phyloP scores from a whole-genome alignment of 306 rosid genomes.

The Rosa lucieae region DNA sequence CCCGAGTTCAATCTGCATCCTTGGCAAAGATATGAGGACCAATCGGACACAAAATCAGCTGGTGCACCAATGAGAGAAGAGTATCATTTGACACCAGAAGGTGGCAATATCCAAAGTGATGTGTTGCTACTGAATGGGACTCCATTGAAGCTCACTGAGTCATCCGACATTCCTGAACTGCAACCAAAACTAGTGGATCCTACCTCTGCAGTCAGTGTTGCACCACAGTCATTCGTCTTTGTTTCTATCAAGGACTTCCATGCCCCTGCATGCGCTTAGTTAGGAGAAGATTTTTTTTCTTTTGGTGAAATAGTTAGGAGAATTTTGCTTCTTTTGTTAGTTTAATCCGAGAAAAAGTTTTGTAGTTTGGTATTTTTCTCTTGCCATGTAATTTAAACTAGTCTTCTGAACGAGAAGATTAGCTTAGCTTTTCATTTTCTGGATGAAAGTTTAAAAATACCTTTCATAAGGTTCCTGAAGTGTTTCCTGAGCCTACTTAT shows the following conservation, averaged over 20 bases:
- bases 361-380: background rate
- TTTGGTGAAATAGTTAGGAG: slow-evolving; percentile 10
- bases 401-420: background rate
- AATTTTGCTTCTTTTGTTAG: background rate
- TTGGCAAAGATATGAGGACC: background rate
- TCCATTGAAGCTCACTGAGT: slow-evolving; percentile 38
- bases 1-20: slow-evolving; percentile 35
- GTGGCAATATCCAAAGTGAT: slow-evolving; percentile 50
- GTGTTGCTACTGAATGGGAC: slow-evolving; percentile 51
- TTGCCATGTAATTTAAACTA: background rate
- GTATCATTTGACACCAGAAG: slow-evolving; percentile 63
- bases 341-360: background rate
- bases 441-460: background rate
- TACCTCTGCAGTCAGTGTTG: slow-evolving; percentile 34
- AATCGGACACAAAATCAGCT: background rate
- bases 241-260: slow-evolving; percentile 33
- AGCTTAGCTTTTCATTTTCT: background rate
- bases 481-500: background rate
- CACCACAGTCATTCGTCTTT: slow-evolving; percentile 46
- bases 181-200: slow-evolving; percentile 39
- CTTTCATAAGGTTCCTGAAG: background rate
- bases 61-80: slow-evolving; percentile 39
- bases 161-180: slow-evolving; percentile 46
- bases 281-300: background rate
- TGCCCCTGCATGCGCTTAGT: slow-evolving; percentile 52